These are phyloP conservation scores for Lepidium sativum DNA, from an alignment of 345 rosid species.

Conservation along the genomic window DNA sequence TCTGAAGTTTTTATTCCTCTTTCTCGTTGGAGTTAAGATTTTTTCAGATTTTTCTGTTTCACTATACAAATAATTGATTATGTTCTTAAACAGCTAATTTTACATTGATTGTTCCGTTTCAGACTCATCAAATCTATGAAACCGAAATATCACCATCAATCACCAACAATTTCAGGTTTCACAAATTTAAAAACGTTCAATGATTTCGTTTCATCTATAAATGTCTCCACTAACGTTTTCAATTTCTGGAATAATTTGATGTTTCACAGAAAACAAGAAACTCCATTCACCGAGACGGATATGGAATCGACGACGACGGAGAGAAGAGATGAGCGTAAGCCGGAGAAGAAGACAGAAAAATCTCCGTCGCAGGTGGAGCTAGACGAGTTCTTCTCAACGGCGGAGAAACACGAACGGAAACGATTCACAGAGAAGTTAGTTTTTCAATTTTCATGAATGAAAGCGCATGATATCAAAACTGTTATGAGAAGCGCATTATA, in stretches of 20 bases:
- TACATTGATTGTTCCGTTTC: background rate
- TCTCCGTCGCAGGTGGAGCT: constrained; percentile 36
- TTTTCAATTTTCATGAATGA: background rate
- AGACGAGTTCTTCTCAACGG: constrained; percentile 35
- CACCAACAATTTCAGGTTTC: constrained; percentile 20
- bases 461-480: constrained; percentile 28
- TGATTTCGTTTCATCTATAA: background rate
- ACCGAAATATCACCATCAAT: constrained; percentile 16
- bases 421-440: constrained; percentile 50
- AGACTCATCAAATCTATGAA: constrained; percentile 14
- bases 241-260: background rate
- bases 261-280: background rate
- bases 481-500: background rate
- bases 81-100: background rate
- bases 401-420: constrained; percentile 35
- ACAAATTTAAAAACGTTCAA: background rate
- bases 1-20: background rate
- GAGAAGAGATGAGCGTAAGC: background rate
- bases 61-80: background rate
- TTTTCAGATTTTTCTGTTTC: background rate
- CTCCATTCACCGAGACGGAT: constrained; percentile 19
- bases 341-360: background rate
- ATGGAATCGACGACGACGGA: constrained; percentile 23
- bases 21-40: background rate
- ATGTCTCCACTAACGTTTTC: background rate